Conservation (phyloP, 169 alveolate genomes). For the Plasmodium adleri region DNA sequence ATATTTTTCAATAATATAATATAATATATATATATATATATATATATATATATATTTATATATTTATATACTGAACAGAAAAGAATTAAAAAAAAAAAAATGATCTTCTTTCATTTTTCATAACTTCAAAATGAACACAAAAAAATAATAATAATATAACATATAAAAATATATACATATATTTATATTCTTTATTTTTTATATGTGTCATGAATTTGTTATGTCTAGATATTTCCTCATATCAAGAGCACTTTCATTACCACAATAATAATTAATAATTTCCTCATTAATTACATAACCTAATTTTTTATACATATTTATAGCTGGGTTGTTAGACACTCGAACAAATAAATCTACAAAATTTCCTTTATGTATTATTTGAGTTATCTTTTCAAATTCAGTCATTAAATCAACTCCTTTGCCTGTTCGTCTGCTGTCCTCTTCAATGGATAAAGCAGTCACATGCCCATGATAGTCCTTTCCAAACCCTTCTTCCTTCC, state of each 20-base stretch:
- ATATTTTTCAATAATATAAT: too few relatives aligned
- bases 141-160: too few relatives aligned
- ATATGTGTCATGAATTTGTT: neutral
- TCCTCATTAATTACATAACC: conserved; percentile 79
- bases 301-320: conserved; percentile 76
- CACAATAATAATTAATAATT: conserved; percentile 79
- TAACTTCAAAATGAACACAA: too few relatives aligned
- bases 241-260: conserved; percentile 82
- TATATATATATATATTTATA: too few relatives aligned
- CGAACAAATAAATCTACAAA: conserved; percentile 81
- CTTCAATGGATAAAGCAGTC: conserved; percentile 79
- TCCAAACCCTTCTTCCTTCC: conserved; percentile 64
- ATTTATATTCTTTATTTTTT: neutral
- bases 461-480: conserved; percentile 80
- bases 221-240: conserved; percentile 79
- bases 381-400: conserved; percentile 81
- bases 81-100: too few relatives aligned
- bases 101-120: too few relatives aligned
- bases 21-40: too few relatives aligned
- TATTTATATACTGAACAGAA: too few relatives aligned
- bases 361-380: conserved; percentile 53
- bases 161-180: neutral
- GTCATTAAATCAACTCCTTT: conserved; percentile 79
- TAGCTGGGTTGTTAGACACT: conserved; percentile 78
- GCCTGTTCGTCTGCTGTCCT: conserved; percentile 79